Evolutionary conservation across 768 basidiomycete genomes (phyloP).

Genomic region (Hebeloma cylindrosporum): DNA sequence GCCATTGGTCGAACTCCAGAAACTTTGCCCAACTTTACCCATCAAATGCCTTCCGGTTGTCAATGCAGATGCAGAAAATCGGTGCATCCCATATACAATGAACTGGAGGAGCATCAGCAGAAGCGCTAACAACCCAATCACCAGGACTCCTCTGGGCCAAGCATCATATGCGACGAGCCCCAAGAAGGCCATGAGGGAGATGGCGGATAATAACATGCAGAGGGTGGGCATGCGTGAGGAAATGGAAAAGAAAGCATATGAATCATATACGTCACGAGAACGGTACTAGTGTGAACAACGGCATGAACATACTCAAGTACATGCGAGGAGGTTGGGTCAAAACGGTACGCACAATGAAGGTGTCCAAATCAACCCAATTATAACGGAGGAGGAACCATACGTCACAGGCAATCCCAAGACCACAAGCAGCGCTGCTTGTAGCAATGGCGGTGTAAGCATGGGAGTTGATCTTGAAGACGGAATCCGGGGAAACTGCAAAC

Average conservation of each 20-base stretch:
- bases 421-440: slow-evolving; percentile 57
- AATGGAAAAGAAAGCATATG: slow-evolving; percentile 69
- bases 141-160: slow-evolving; percentile 62
- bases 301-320: background rate
- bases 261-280: slow-evolving; percentile 55
- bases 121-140: slow-evolving; percentile 58
- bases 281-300: slow-evolving; percentile 37
- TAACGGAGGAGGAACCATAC: slow-evolving; percentile 70
- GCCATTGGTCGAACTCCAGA: too few relatives aligned
- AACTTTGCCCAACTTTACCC: too few relatives aligned
- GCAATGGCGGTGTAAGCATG: slow-evolving; percentile 54
- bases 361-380: slow-evolving; percentile 47
- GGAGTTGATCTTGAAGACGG: slow-evolving; percentile 48
- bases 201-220: slow-evolving; percentile 55
- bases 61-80: too few relatives aligned
- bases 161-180: slow-evolving; percentile 59
- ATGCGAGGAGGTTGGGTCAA: background rate
- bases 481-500: slow-evolving; percentile 58
- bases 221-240: slow-evolving; percentile 63
- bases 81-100: slow-evolving; percentile 52
- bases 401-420: slow-evolving; percentile 61
- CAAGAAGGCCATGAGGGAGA: slow-evolving; percentile 62
- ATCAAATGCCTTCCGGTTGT: too few relatives aligned
- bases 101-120: slow-evolving; percentile 64
- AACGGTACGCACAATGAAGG: slow-evolving; percentile 66